Evolutionary conservation across 2,329 filamentous ascomycete species (phyloP).

Genomic region (Magnaporthiopsis poae): DNA sequence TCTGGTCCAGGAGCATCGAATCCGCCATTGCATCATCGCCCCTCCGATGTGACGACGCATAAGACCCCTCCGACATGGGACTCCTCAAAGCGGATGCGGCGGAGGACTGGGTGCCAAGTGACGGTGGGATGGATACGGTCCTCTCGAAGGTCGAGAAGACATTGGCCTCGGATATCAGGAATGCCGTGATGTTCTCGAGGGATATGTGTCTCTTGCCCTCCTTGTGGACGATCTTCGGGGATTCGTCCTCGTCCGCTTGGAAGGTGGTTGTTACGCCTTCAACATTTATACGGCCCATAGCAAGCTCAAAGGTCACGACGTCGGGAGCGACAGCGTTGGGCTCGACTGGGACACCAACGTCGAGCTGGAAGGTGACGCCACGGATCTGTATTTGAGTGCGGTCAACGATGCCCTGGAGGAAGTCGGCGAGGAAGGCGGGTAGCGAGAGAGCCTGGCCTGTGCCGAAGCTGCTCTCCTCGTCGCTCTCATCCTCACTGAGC

Average conservation of each 20-base stretch:
- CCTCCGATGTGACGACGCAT: conserved; percentile 7
- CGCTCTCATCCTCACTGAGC: conserved; percentile 49
- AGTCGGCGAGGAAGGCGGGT: conserved; percentile 60
- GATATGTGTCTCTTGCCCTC: conserved; percentile 57
- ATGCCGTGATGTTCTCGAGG: conserved; percentile 53
- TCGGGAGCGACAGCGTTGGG: conserved; percentile 36
- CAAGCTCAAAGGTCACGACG: conserved; percentile 53
- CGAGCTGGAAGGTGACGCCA: conserved; percentile 56
- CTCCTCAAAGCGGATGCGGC: conserved; percentile 6
- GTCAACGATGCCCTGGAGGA: conserved; percentile 65
- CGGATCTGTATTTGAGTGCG: conserved; percentile 57
- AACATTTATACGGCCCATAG: conserved; percentile 54
- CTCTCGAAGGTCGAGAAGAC: conserved; percentile 52
- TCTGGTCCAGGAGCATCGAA: conserved; percentile 24
- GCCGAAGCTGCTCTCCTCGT: conserved; percentile 53
- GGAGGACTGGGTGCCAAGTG: conserved; percentile 39
- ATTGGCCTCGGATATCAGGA: conserved; percentile 57
- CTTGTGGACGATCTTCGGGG: conserved; percentile 35
- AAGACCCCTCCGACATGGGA: conserved; percentile 16
- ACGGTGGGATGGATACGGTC: conserved; percentile 50
- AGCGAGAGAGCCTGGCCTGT: conserved; percentile 61
- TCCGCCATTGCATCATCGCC: conserved; percentile 20
- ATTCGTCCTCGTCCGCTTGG: conserved; percentile 18
- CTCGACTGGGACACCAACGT: conserved; percentile 48
- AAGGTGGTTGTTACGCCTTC: conserved; percentile 50